Evolutionary conservation across 2,329 filamentous ascomycete species (phyloP).

Genomic region (Penicillium capsulatum): DNA sequence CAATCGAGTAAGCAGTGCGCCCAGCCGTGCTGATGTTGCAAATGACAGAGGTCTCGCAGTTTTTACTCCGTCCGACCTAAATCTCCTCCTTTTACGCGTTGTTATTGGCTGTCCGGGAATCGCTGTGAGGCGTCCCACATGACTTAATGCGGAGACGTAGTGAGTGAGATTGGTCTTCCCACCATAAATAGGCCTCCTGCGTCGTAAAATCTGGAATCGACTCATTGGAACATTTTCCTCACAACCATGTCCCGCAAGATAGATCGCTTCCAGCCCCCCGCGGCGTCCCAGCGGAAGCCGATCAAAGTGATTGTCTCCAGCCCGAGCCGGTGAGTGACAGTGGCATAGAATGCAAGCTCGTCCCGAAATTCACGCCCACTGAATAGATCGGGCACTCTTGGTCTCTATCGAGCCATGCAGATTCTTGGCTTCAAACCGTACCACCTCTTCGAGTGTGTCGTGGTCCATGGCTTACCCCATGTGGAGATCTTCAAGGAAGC

Average conservation of each 20-base stretch:
- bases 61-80: too few relatives aligned
- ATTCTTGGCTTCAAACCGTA: conserved; percentile 24
- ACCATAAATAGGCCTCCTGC: too few relatives aligned
- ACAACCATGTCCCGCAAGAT: conserved; percentile 20
- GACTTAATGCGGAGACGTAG: too few relatives aligned
- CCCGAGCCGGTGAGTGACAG: conserved; percentile 24
- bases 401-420: conserved; percentile 20
- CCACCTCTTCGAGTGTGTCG: conserved; percentile 18
- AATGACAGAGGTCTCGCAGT: too few relatives aligned
- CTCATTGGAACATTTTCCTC: too few relatives aligned
- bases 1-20: too few relatives aligned
- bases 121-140: too few relatives aligned
- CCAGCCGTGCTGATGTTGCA: too few relatives aligned
- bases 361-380: background rate
- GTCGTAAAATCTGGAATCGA: too few relatives aligned
- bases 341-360: background rate
- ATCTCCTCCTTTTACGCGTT: too few relatives aligned
- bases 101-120: too few relatives aligned
- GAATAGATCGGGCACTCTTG: conserved; percentile 23
- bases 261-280: conserved; percentile 16
- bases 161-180: too few relatives aligned
- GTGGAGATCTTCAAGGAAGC: conserved; percentile 18
- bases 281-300: conserved; percentile 7
- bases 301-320: conserved; percentile 24
- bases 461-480: conserved; percentile 8